Evolutionary conservation across 192 early-diverging fungal genomes (phyloP).

Genomic region (Kickxella alabastrina): DNA sequence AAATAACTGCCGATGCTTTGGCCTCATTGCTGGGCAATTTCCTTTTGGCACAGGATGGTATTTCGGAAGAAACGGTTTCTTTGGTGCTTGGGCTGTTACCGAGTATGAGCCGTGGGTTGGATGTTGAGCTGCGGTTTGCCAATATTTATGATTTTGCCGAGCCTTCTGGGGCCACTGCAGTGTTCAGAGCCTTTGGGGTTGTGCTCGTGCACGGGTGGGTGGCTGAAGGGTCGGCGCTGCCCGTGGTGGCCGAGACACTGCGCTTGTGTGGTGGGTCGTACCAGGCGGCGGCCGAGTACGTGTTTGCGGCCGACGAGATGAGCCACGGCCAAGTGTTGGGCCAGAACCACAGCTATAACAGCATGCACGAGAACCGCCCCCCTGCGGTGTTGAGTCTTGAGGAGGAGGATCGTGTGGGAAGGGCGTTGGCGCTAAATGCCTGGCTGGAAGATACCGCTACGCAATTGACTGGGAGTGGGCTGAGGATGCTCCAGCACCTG

Average conservation of each 20-base stretch:
- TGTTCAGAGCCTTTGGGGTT: conserved; percentile 80
- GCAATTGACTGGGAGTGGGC: conserved; percentile 81
- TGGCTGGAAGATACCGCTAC: conserved; percentile 75
- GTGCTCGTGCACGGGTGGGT: conserved; percentile 90
- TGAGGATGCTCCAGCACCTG: conserved; percentile 60
- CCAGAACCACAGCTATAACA: not conserved
- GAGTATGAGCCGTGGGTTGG: conserved; percentile 50
- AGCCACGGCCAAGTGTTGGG: conserved; percentile 9
- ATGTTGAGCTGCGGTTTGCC: conserved; percentile 84
- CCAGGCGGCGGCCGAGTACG: conserved; percentile 74
- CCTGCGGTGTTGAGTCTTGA: not conserved
- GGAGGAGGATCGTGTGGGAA: conserved; percentile 13
- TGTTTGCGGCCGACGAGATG: conserved; percentile 61
- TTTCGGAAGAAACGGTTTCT: not conserved
- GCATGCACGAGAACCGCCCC: not conserved
- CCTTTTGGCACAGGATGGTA: conserved; percentile 35
- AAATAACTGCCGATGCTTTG: no score
- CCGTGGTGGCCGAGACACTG: conserved; percentile 56
- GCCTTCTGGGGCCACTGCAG: conserved; percentile 52
- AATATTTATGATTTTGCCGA: conserved; percentile 67
- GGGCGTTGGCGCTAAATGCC: conserved; percentile 52
- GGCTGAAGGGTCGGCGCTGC: conserved; percentile 60
- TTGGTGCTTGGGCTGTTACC: conserved; percentile 30
- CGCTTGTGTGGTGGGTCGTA: conserved; percentile 58
- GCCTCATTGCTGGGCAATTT: conserved; percentile 73